phyloP scores from a whole-genome alignment of 495 filamentous ascomycete genomes.

The Penicillium desertorum region DNA sequence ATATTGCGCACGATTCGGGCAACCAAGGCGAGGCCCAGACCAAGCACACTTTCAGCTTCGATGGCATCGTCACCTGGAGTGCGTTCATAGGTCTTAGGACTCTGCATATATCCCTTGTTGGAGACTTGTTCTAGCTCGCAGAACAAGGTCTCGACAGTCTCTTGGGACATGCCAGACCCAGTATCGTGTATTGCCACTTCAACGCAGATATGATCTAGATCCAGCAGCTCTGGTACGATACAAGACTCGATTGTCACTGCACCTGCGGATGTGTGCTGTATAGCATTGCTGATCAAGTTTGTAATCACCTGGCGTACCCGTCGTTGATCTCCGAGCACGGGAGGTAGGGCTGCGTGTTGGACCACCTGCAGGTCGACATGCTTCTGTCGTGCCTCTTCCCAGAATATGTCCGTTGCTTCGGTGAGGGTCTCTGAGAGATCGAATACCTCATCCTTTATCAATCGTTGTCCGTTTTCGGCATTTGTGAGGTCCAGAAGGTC shows the following conservation, averaged over 20 bases:
- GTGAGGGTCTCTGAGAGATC: constrained; percentile 68
- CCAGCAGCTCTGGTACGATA: constrained; percentile 34
- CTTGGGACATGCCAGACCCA: constrained; percentile 73
- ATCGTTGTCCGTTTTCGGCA: constrained; percentile 71
- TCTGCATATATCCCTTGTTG: constrained; percentile 47
- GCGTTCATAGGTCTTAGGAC: constrained; percentile 34
- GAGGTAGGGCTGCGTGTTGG: constrained; percentile 68
- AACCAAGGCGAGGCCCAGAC: constrained; percentile 80
- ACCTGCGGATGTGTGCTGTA: constrained; percentile 71
- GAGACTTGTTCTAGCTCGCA: constrained; percentile 83
- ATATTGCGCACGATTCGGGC: constrained; percentile 80
- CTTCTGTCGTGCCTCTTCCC: constrained; percentile 72
- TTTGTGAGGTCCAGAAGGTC: constrained; percentile 88
- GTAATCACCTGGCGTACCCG: constrained; percentile 79
- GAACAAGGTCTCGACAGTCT: constrained; percentile 74
- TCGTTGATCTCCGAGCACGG: constrained; percentile 80
- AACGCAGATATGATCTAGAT: constrained; percentile 53
- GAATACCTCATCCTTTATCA: constrained; percentile 78
- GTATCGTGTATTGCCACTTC: constrained; percentile 78
- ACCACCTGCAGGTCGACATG: constrained; percentile 64
- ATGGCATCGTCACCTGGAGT: constrained; percentile 14
- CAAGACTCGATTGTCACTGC: constrained; percentile 69
- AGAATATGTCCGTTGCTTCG: constrained; percentile 73
- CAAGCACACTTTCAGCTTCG: constrained; percentile 52
- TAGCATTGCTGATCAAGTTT: constrained; percentile 80